Conservation (phyloP, 495 filamentous ascomycete genomes). For the Podospora conica region DNA sequence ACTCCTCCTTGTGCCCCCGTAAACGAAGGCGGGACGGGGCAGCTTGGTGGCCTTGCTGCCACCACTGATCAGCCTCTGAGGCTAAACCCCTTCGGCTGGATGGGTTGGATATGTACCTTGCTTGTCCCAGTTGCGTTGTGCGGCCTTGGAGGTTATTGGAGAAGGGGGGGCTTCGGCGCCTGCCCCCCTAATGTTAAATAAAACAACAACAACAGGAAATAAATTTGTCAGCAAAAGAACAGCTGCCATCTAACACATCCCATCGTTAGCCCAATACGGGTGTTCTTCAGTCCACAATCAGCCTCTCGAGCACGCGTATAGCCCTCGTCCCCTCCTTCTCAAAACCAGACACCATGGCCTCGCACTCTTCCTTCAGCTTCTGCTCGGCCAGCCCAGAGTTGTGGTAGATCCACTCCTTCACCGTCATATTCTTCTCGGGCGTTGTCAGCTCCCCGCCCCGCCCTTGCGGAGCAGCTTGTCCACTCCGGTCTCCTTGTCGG, state of each 20-base stretch:
- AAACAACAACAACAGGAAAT: too few species aligned
- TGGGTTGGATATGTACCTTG: too few species aligned
- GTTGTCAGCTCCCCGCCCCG: constrained; percentile 57
- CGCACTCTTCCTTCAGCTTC: constrained; percentile 70
- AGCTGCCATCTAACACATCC: neutral
- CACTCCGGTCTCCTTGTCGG: constrained; percentile 46
- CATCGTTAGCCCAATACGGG: neutral
- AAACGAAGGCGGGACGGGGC: too few species aligned
- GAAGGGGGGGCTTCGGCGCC: too few species aligned
- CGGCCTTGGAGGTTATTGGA: too few species aligned
- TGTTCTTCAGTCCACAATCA: constrained; percentile 39
- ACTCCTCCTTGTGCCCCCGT: too few species aligned
- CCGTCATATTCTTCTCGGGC: constrained; percentile 81
- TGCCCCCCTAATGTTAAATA: too few species aligned
- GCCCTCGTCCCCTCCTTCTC: constrained; percentile 76
- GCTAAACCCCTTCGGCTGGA: too few species aligned
- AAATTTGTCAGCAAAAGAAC: too few species aligned
- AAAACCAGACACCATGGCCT: constrained; percentile 70
- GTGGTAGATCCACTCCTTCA: constrained; percentile 84
- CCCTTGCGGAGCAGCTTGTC: constrained; percentile 43
- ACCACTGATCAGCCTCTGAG: too few species aligned
- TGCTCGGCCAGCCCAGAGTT: constrained; percentile 76
- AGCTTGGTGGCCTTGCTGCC: too few species aligned
- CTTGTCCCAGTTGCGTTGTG: too few species aligned
- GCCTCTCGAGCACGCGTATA: constrained; percentile 67